These are phyloP conservation scores for Kuraishia piskuri DNA, from an alignment of 805 yeast genomes.

Conservation along the genomic window DNA sequence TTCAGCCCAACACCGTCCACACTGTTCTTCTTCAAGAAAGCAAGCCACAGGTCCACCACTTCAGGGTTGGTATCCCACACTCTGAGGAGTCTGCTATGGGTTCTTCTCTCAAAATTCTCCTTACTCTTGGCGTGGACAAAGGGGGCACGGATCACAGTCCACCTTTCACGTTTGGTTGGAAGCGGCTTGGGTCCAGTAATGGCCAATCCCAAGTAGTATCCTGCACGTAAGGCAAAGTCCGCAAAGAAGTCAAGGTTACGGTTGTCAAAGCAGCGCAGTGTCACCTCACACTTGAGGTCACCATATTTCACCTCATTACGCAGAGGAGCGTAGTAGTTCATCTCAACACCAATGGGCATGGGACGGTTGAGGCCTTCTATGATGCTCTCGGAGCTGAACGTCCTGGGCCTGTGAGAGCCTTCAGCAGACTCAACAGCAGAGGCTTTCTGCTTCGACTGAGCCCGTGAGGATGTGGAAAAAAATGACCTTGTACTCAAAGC, in stretches of 20 bases:
- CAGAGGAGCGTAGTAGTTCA: conserved; percentile 75
- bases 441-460: not conserved
- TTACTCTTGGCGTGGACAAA: conserved; percentile 92
- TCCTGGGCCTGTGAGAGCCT: not conserved
- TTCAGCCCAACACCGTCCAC: conserved; percentile 78
- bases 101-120: conserved; percentile 87
- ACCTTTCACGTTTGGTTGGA: conserved; percentile 69
- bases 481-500: not conserved
- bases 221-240: conserved; percentile 85
- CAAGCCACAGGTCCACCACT: conserved; percentile 72
- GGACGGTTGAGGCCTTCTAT: conserved; percentile 37
- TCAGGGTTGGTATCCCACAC: conserved; percentile 85
- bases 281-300: conserved; percentile 69
- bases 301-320: conserved; percentile 61
- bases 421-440: not conserved
- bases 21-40: conserved; percentile 69
- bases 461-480: not conserved
- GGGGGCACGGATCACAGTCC: conserved; percentile 92
- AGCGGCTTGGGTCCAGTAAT: conserved; percentile 63
- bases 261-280: conserved; percentile 62
- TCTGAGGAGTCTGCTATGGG: conserved; percentile 63
- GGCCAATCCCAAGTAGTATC: conserved; percentile 85
- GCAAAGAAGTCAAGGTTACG: conserved; percentile 66
- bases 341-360: conserved; percentile 76
- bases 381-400: not conserved